Base-by-base conservation (phyloP, 2,329 filamentous ascomycete genomes). In the Neonectria neomacrospora region DNA sequence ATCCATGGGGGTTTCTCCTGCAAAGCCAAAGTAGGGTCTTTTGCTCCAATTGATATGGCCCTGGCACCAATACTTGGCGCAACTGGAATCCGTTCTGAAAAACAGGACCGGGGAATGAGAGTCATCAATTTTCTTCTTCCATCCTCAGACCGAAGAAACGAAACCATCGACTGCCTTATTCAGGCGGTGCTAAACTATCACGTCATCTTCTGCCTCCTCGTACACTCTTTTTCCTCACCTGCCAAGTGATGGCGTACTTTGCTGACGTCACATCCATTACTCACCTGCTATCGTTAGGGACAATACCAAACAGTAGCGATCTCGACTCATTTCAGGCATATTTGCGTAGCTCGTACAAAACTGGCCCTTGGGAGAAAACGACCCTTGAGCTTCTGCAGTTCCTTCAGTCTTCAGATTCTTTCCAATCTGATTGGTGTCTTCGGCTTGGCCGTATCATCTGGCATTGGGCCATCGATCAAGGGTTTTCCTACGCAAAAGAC, bases 21-120 rank as follows among this genome's bases (percentile, higher is more conserved):
- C 14, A 51, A 58, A 2, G 0, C 23, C 0, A 48, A 18, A 2
- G 45, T 39, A 0, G 11, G 42, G 12, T 1, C 12, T 3, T 34
- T 18, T 22, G 55, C 12, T 0, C 28, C 12, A 11, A n/a, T 66
- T 0, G 58, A 61, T 6, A 41, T 66, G 2, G 62, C 22, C 2
- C n/a, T 58, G 0, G 20, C 0, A 0, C 18, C 1, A 8, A 3
- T 9, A n/a, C 10, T 8, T 9, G 23, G 5, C 14, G 7, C 28
- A 26, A 7, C n/a, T 7, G 44, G 20, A 5, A 8, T 14, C 14
- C 5, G 18, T 6, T 14, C 42, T 45, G 2, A 23, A 26, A 6
- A 23, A 10, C 1, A 45, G 22, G 20, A 22, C 10, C 10, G 12
- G 8, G 10, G 20, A n/a, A 42, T 9, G 18, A 18, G 11, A 4